Conservation (phyloP, 2,329 filamentous ascomycete species). For the Talaromyces sp. region DNA sequence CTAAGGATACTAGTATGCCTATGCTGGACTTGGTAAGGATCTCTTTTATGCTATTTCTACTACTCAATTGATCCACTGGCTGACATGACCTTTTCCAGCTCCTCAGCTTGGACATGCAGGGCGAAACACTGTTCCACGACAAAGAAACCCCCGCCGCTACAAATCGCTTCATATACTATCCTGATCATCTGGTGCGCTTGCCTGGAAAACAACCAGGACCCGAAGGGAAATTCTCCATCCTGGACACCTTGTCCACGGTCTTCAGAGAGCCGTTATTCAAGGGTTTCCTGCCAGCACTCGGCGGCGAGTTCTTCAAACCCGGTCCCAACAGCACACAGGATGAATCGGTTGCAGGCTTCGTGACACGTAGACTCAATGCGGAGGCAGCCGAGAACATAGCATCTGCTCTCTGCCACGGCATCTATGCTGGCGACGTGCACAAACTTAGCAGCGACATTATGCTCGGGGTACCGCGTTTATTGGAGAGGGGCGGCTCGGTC, state of each 20-base stretch:
- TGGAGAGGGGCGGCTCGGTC: conserved; percentile 35
- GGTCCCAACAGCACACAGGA: conserved; percentile 44
- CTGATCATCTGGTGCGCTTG: conserved; percentile 68
- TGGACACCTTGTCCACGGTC: conserved; percentile 21
- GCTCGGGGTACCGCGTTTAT: conserved; percentile 46
- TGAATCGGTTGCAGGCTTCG: conserved; percentile 66
- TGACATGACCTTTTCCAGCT: conserved; percentile 40
- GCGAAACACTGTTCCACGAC: conserved; percentile 53
- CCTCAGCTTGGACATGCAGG: conserved; percentile 50
- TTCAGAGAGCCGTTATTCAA: conserved; percentile 54
- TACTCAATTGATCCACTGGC: not conserved
- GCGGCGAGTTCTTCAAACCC: conserved; percentile 26
- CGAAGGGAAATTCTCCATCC: conserved; percentile 20
- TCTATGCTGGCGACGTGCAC: conserved; percentile 86
- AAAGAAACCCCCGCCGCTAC: conserved; percentile 48
- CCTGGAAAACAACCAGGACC: conserved; percentile 38
- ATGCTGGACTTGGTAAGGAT: conserved; percentile 64
- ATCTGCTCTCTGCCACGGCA: conserved; percentile 75
- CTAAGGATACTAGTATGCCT: conserved; percentile 55
- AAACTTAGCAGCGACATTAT: conserved; percentile 68
- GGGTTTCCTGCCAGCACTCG: conserved; percentile 35
- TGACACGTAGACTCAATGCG: conserved; percentile 51
- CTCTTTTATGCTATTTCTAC: not conserved
- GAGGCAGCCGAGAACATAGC: conserved; percentile 64
- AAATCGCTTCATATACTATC: conserved; percentile 83